Percentiles rank a stretch among this genome's conserved stretches.
Conservation (phyloP, 371 early-diverging fungal genomes). For the Dichotomocladium elegans region DNA sequence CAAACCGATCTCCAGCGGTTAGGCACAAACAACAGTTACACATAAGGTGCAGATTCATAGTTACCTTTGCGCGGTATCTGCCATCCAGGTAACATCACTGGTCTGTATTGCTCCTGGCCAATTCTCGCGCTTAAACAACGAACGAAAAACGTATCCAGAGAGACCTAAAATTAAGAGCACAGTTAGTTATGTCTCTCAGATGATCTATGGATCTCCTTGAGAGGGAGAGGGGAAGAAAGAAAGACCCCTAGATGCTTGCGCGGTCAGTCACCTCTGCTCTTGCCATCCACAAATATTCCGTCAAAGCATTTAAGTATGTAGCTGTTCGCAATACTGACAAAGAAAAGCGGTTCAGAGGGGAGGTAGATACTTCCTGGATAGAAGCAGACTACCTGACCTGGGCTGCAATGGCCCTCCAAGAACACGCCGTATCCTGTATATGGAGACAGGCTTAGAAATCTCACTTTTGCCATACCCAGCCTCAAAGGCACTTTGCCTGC, state of each 20-base stretch:
- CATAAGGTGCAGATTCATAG: background rate
- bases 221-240: too few species aligned
- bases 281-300: slow-evolving; percentile 55
- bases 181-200: too few species aligned
- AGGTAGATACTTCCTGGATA: slow-evolving; percentile 42
- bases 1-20: too few species aligned
- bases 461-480: background rate
- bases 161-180: slow-evolving; percentile 29
- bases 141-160: slow-evolving; percentile 41
- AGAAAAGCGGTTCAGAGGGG: slow-evolving; percentile 50
- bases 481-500: background rate
- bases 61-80: slow-evolving; percentile 14
- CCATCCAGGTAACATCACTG: slow-evolving; percentile 51
- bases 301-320: slow-evolving; percentile 56
- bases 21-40: background rate
- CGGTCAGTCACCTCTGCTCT: slow-evolving; percentile 33
- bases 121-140: slow-evolving; percentile 47
- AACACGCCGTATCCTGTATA: too few species aligned
- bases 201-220: too few species aligned
- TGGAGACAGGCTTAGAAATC: too few species aligned
- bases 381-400: slow-evolving; percentile 2
- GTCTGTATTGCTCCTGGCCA: slow-evolving; percentile 54
- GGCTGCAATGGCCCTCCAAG: background rate
- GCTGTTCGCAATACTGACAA: slow-evolving; percentile 48
- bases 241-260: too few species aligned